Evolutionary conservation across 352 stramenopile species (phyloP).

Genomic region (Phytophthora pistaciae): DNA sequence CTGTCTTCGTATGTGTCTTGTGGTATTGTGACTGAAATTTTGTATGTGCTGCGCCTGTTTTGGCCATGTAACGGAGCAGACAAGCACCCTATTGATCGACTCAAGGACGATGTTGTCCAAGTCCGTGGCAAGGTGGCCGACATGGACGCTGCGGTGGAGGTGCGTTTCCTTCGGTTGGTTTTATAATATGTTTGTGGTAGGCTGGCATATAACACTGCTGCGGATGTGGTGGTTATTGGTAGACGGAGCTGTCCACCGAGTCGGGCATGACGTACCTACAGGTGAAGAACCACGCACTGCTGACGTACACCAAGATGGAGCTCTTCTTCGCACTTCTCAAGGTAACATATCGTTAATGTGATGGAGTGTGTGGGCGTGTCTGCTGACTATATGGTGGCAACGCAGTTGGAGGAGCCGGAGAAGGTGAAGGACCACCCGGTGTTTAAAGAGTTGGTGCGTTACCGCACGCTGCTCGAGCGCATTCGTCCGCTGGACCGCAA

Average conservation of each 20-base stretch:
- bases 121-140: slow-evolving; percentile 64
- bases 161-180: slow-evolving; percentile 20
- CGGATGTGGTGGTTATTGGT: background rate
- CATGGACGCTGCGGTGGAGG: slow-evolving; percentile 53
- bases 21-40: slow-evolving; percentile 3
- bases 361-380: background rate
- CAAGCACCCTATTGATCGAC: slow-evolving; percentile 54
- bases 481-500: slow-evolving; percentile 88
- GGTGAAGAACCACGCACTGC: slow-evolving; percentile 89
- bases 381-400: background rate
- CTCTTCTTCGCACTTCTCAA: slow-evolving; percentile 89
- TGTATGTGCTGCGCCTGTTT: slow-evolving; percentile 14
- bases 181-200: background rate
- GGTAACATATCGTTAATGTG: slow-evolving; percentile 30
- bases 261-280: slow-evolving; percentile 83
- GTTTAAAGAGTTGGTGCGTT: slow-evolving; percentile 88
- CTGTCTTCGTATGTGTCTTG: slow-evolving; percentile 1
- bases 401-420: slow-evolving; percentile 72
- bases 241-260: slow-evolving; percentile 71
- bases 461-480: slow-evolving; percentile 86
- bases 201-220: background rate
- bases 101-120: slow-evolving; percentile 65
- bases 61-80: slow-evolving; percentile 36
- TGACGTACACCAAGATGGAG: slow-evolving; percentile 90
- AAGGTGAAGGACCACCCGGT: slow-evolving; percentile 80